Evolutionary conservation across 768 basidiomycete genomes (phyloP).

Genomic region (Phylloporus arenicola): DNA sequence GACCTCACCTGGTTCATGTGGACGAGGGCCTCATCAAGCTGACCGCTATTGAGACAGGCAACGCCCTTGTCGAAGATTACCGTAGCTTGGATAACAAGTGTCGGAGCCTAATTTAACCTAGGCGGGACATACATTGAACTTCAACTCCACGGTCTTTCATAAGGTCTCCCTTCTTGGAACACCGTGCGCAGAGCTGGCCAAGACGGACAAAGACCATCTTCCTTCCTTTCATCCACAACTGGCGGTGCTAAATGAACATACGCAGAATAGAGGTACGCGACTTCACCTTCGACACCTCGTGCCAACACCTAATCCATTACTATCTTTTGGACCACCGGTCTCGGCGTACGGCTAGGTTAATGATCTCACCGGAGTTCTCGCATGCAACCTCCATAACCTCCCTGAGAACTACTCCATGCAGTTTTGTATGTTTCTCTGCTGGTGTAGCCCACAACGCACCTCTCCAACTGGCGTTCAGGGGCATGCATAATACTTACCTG

Average conservation of each 20-base stretch:
- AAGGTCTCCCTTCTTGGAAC: neutral
- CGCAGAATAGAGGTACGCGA: constrained; percentile 26
- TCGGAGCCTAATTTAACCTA: constrained; percentile 11
- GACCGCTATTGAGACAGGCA: constrained; percentile 35
- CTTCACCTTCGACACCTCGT: neutral
- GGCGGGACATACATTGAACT: no score
- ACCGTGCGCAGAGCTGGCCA: neutral
- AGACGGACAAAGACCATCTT: neutral
- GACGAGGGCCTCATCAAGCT: constrained; percentile 43
- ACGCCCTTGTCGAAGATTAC: constrained; percentile 41
- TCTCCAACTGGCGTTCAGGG: constrained; percentile 30
- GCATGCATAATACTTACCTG: constrained; percentile 43
- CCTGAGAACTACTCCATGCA: constrained; percentile 44
- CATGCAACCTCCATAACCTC: constrained; percentile 48
- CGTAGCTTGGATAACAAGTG: constrained; percentile 24
- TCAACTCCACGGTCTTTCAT: no score
- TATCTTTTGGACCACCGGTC: neutral
- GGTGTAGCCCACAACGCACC: neutral
- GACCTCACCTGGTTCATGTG: constrained; percentile 44
- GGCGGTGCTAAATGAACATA: constrained; percentile 20
- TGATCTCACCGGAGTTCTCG: constrained; percentile 46
- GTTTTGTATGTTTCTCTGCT: constrained; percentile 20
- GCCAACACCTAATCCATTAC: neutral
- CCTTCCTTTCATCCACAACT: neutral
- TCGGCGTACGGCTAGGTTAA: constrained; percentile 40